A percentile compares a stretch with the other conserved stretches of the same genome.
Conservation (phyloP, 2,329 filamentous ascomycete species). For the Talaromyces atroroseus region DNA sequence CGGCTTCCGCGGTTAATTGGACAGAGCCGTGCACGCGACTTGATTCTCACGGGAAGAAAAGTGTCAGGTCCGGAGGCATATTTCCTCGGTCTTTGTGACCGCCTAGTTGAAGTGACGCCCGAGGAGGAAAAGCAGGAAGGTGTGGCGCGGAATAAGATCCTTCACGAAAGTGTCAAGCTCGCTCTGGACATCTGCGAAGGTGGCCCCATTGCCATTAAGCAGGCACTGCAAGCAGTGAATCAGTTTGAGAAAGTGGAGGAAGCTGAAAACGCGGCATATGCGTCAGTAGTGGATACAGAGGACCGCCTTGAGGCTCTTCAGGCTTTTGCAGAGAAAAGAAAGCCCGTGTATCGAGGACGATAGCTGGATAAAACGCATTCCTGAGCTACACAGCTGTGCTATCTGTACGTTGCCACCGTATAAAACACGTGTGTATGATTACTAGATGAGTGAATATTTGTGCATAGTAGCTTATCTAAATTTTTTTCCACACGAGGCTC, state of each 20-base stretch:
- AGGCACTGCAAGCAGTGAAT: conserved; percentile 72
- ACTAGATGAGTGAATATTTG: no score
- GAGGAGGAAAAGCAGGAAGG: conserved; percentile 48
- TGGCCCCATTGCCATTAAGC: conserved; percentile 74
- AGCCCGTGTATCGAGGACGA: conserved; percentile 59
- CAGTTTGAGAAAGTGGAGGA: conserved; percentile 61
- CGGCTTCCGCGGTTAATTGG: conserved; percentile 80
- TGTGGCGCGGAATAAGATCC: conserved; percentile 60
- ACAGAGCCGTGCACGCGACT: conserved; percentile 71
- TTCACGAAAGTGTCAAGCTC: conserved; percentile 70
- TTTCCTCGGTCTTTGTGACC: conserved; percentile 82
- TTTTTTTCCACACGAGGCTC: neutral
- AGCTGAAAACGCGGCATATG: conserved; percentile 83
- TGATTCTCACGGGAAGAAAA: conserved; percentile 84
- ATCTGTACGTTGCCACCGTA: neutral
- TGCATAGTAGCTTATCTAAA: neutral
- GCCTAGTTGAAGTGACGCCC: conserved; percentile 73
- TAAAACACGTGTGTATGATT: neutral
- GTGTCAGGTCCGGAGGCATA: conserved; percentile 81
- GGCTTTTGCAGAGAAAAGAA: conserved; percentile 76
- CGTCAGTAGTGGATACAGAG: conserved; percentile 73
- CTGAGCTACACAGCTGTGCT: neutral
- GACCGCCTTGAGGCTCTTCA: conserved; percentile 82
- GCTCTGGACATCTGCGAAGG: conserved; percentile 85
- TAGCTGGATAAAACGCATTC: neutral